Conservation (phyloP, 441 rosid species). For the Gossypium lobatum region DNA sequence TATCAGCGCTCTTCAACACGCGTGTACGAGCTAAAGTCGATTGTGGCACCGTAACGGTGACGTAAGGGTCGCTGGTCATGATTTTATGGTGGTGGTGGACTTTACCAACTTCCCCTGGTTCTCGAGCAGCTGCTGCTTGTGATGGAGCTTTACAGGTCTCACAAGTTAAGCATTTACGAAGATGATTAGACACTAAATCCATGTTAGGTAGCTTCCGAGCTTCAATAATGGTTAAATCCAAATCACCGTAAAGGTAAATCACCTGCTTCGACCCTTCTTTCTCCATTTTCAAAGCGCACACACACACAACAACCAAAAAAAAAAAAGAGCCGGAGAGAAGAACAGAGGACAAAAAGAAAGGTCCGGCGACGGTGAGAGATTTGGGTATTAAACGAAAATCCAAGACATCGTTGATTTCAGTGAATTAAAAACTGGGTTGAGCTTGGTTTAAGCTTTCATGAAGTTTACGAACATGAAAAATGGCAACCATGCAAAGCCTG, state of each 20-base stretch:
- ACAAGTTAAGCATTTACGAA: conserved; percentile 54
- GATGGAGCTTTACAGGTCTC: conserved; percentile 16
- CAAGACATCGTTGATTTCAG: neutral
- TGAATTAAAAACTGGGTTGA: neutral
- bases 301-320: too few species aligned
- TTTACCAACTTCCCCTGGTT: conserved; percentile 12
- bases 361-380: neutral
- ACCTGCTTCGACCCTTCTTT: conserved; percentile 21
- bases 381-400: neutral
- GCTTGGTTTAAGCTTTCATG: neutral
- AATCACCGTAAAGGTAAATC: conserved; percentile 69
- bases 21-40: conserved; percentile 77
- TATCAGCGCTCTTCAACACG: conserved; percentile 51
- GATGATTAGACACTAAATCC: conserved; percentile 49
- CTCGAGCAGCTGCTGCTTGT: neutral
- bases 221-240: conserved; percentile 54
- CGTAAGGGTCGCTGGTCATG: conserved; percentile 78
- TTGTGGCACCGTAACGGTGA: conserved; percentile 73
- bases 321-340: neutral
- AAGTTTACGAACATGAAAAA: too few species aligned
- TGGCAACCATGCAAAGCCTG: too few species aligned
- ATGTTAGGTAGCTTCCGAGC: conserved; percentile 74
- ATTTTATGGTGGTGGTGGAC: conserved; percentile 34
- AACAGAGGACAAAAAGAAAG: neutral
- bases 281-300: conserved; percentile 10